phyloP scores from a whole-genome alignment of 129 eudicot species.

The Flaveria brownii region DNA sequence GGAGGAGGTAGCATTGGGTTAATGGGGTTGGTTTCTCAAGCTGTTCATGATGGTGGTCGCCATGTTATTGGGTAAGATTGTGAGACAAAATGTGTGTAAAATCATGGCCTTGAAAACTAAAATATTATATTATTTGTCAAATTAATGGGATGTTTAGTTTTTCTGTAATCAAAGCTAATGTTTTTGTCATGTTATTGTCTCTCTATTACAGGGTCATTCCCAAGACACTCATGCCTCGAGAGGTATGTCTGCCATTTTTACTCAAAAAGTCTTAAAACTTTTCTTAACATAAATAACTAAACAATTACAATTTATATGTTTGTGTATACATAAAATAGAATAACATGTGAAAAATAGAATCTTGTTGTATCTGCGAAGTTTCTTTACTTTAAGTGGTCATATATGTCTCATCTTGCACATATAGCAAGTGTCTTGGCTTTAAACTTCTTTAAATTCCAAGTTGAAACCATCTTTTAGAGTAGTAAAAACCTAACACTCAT shows the following conservation, averaged over 20 bases:
- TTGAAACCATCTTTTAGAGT: neutral
- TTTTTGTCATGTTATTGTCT: constrained; percentile 86
- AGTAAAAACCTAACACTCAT: neutral
- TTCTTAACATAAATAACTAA: constrained; percentile 32
- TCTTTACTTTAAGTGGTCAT: neutral
- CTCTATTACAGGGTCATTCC: constrained; percentile 87
- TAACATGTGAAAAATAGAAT: neutral
- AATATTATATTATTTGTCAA: constrained; percentile 24
- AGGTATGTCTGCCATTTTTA: constrained; percentile 76
- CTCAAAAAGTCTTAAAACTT: constrained; percentile 53
- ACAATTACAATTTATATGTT: neutral
- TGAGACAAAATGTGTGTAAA: constrained; percentile 30
- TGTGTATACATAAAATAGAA: neutral
- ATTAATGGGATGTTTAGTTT: constrained; percentile 2
- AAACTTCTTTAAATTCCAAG: neutral
- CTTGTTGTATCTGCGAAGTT: neutral
- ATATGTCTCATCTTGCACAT: constrained; percentile 8
- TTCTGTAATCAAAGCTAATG: constrained; percentile 38
- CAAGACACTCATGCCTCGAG: constrained; percentile 99
- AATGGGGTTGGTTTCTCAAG: constrained; percentile 98
- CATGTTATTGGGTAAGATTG: constrained; percentile 88
- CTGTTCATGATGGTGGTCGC: constrained; percentile 99
- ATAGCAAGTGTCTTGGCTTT: constrained; percentile 22
- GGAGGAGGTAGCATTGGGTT: constrained; percentile 99
- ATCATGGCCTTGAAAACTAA: constrained; percentile 36